Evolutionary conservation across 2,329 filamentous ascomycete genomes (phyloP), one percentile per base, ranked within the genome.

Genomic region (Incumbomyces delicatus): DNA sequence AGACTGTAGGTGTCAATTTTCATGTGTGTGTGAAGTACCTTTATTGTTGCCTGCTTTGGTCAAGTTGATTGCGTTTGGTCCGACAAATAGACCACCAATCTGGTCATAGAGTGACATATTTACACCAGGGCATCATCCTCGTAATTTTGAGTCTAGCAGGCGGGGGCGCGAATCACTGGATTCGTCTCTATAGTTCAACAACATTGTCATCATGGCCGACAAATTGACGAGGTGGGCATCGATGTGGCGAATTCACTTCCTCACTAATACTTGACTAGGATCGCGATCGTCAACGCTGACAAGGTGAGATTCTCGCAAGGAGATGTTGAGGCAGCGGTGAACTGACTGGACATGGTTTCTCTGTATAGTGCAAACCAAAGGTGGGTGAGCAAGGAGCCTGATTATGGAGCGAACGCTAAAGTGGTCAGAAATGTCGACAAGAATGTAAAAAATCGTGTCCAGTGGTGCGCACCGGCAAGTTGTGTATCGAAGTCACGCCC

Each of bases 361-460:
- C 46, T 53, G 49, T 55, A 69, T 63, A 89, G 85, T 90, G 86
- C 77, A 92, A 92, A 67, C 86, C 86, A 50, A 90, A 89, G 78
- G 84, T 85, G 74, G 61, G 66, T 57, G 17, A 29, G 22, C 45
- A 35, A n/a, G 17, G 7, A 8, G 13, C 16, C 11, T 5, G 12
- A 13, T 11, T 2, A 14, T 35, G 32, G 18, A 10, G 17, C 11
- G 30, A 20, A 51, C 45, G 48, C 62, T 63, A 48, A 61, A 50
- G 8, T 41, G 53, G 58, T 56, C 61, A 89, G 85, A 96, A 96
- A 87, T 96, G 92, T 69, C 83, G 90, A 58, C 90, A 95, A 74
- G 92, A 98, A 71, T 98, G 92, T 78, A 96, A 96, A 69, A 96
- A 96, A 69, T 90, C 89, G 27, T 98, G 92, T 67, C 88, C 94